phyloP scores from a whole-genome alignment of 2,329 filamentous ascomycete genomes.

The Aspergillus jensenii region DNA sequence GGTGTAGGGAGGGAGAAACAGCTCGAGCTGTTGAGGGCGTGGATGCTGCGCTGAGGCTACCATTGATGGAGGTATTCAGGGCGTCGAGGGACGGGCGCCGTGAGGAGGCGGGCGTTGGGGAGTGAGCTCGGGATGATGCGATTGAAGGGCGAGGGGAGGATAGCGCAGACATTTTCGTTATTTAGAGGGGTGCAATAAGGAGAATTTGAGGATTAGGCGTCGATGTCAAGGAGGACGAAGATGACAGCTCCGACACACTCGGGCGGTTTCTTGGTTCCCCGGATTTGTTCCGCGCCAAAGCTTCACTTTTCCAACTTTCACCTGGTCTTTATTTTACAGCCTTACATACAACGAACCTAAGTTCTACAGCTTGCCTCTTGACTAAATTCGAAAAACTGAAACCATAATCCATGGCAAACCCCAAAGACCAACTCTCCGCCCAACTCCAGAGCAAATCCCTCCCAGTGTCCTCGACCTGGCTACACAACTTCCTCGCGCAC shows the following conservation, averaged over 20 bases:
- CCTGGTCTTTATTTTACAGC: not conserved
- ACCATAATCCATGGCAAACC: conserved; percentile 23
- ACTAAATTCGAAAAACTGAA: not conserved
- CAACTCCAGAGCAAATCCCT: conserved; percentile 59
- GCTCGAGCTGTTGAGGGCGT: conserved; percentile 43
- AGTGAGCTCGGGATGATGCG: conserved; percentile 55
- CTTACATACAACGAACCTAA: not conserved
- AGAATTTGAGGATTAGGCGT: conserved; percentile 16
- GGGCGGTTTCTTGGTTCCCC: conserved; percentile 23
- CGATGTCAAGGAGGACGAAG: conserved; percentile 1
- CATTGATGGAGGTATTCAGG: conserved; percentile 56
- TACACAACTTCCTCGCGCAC: conserved; percentile 60
- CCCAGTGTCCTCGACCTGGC: conserved; percentile 60
- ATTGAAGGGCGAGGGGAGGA: conserved; percentile 60
- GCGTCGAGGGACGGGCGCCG: conserved; percentile 71
- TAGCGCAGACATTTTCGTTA: conserved; percentile 55
- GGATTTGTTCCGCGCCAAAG: conserved; percentile 17
- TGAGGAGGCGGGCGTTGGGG: conserved; percentile 69
- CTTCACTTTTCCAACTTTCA: not conserved
- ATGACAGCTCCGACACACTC: not conserved
- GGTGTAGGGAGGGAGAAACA: conserved; percentile 35
- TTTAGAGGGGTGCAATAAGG: not conserved
- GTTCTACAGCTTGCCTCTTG: not conserved
- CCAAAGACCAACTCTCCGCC: conserved; percentile 40
- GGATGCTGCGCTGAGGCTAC: conserved; percentile 45